Evolutionary conservation across 169 alveolate genomes (phyloP), one percentile per base, ranked within the genome.

Genomic region (Eimeria falciformis): DNA sequence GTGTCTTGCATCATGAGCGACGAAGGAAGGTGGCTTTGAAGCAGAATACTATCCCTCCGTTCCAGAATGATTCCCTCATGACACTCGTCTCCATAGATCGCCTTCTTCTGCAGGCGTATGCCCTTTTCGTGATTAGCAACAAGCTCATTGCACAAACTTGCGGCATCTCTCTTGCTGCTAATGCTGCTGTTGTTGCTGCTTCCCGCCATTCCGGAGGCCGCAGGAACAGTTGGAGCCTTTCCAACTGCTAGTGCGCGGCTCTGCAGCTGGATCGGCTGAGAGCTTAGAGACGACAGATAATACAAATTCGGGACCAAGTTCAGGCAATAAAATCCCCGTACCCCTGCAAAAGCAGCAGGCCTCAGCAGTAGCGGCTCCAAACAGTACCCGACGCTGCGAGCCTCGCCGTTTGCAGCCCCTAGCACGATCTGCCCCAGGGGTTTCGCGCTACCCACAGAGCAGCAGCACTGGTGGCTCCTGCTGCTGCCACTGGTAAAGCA

Each of bases 241-340:
- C 75, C 75, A 9, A 11, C 40, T 21, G 75, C 6, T 17, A 0
- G 75, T 23, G 25, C 18, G 12, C 75, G 40, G 25, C 37, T 62
- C 14, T 6, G 17, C 75, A 21, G 75, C 29, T 69, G 82, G 37
- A 69, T 12, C 27, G 53, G 53, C 56, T 69, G 82, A 7, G 53
- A 69, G 37, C 18, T 7, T 27, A 69, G 82, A 11, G 82, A 69
- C 27, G 82, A 69, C 37, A 69, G 82, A 50, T 33, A 37, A 69
- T 33, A 69, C 7, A 69, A 3, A 29, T 69, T 69, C 23, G 82
- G 82, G 29, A 50, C 47, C 9, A 69, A 69, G 23, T 21, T 69
- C 53, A 69, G n/a, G 29, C 82, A 69, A 69, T 33, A 69, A 69
- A 69, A 69, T 2, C 82, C 82, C 17, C 82, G 82, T 14, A 50